phyloP scores from a whole-genome alignment of 306 rosid genomes.

The Gastrolobium bilobum region DNA sequence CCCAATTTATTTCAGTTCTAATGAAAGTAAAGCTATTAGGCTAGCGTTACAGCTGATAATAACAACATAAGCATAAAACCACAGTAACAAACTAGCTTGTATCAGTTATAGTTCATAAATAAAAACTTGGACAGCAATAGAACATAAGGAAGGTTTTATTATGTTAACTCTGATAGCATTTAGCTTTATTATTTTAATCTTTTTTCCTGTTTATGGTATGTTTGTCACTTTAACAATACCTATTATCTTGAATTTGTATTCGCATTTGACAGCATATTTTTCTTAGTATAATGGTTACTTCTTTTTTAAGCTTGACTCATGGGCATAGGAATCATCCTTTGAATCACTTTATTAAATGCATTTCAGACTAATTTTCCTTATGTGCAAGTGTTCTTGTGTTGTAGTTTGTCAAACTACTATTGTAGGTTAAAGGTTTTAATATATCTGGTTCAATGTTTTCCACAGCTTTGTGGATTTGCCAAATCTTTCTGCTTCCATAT shows the following conservation, averaged over 20 bases:
- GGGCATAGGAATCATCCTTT: conserved; percentile 17
- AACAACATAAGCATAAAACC: conserved; percentile 3
- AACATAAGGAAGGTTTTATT: conserved; percentile 3
- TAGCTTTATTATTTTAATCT: not conserved
- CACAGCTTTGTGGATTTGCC: conserved; percentile 95
- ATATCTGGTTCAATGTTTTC: conserved; percentile 35
- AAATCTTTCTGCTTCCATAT: conserved; percentile 90
- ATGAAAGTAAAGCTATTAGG: not conserved
- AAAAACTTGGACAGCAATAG: not conserved
- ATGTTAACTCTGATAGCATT: not conserved
- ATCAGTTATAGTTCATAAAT: conserved; percentile 7
- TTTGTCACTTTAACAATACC: not conserved
- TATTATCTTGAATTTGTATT: not conserved
- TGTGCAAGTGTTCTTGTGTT: conserved; percentile 21
- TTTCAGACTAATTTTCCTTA: conserved; percentile 37
- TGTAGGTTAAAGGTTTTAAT: conserved; percentile 46
- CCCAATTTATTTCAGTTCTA: not conserved
- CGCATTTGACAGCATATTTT: not conserved
- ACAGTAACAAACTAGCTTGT: not conserved
- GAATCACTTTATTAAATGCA: conserved; percentile 20
- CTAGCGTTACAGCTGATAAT: not conserved
- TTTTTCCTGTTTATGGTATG: conserved; percentile 17
- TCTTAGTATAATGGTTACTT: conserved; percentile 19
- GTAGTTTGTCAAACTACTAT: conserved; percentile 42
- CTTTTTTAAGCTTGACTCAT: conserved; percentile 15